Evolutionary conservation across 2,329 filamentous ascomycete species (phyloP).

Genomic region (Nemania bipapillata): DNA sequence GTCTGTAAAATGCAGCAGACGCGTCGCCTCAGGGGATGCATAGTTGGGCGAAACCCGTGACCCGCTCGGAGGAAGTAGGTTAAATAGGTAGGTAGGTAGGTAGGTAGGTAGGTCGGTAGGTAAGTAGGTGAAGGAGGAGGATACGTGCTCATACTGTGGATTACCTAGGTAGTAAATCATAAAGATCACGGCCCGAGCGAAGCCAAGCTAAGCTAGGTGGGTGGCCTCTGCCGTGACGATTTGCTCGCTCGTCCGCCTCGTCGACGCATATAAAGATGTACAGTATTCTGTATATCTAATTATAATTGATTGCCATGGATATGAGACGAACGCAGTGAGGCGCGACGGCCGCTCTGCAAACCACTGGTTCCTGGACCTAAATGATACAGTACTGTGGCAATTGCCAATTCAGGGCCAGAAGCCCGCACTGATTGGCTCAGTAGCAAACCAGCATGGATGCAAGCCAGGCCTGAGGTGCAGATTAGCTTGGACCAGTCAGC

Average conservation of each 20-base stretch:
- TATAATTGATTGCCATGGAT: too few relatives aligned
- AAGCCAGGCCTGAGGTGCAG: slow-evolving; percentile 29
- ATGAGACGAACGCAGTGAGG: not conserved
- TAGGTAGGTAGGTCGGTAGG: not conserved
- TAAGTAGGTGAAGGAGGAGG: not conserved
- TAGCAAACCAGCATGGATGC: slow-evolving; percentile 27
- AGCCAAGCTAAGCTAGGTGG: too few relatives aligned
- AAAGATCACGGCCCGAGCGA: too few relatives aligned
- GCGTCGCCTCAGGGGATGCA: not conserved
- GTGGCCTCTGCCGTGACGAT: too few relatives aligned
- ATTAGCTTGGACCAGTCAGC: slow-evolving; percentile 28
- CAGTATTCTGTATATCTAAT: too few relatives aligned
- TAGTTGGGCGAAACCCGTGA: not conserved
- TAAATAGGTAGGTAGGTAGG: not conserved
- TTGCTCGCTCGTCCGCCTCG: too few relatives aligned
- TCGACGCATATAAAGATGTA: not conserved
- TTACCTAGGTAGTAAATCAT: too few relatives aligned
- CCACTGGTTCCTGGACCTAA: slow-evolving; percentile 13
- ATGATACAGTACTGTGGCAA: slow-evolving; percentile 21
- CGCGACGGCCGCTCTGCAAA: slow-evolving; percentile 7
- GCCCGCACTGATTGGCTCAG: slow-evolving; percentile 46
- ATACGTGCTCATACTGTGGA: not conserved
- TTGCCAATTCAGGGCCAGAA: slow-evolving; percentile 47
- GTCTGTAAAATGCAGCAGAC: slow-evolving; percentile 4
- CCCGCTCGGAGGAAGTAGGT: slow-evolving; percentile 6